A percentile compares a stretch with the other conserved stretches of the same genome.
phyloP scores from a whole-genome alignment of 768 basidiomycete species.

The Pholiota conissans region DNA sequence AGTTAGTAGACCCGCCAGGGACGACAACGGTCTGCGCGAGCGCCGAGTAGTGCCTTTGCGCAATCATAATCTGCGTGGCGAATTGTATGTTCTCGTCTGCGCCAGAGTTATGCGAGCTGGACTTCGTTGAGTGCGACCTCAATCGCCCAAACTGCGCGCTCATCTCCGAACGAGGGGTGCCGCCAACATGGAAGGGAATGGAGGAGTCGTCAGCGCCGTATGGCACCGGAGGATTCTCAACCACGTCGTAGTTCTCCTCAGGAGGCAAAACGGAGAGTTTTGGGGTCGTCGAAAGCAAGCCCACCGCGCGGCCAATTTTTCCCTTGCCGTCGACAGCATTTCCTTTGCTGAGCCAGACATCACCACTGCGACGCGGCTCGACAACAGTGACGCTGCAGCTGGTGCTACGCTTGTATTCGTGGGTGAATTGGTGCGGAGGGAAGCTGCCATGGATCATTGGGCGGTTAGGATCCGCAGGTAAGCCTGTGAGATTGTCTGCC shows the following conservation, averaged over 20 bases:
- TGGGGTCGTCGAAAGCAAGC: constrained; percentile 62
- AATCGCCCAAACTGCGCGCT: constrained; percentile 58
- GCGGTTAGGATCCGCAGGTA: constrained; percentile 43
- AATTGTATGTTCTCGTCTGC: constrained; percentile 51
- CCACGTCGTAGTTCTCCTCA: constrained; percentile 46
- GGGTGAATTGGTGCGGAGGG: constrained; percentile 43
- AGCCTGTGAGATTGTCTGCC: constrained; percentile 30
- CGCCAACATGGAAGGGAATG: constrained; percentile 41
- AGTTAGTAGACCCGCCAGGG: constrained; percentile 25
- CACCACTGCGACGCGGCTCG: constrained; percentile 69
- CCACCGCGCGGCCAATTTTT: constrained; percentile 60
- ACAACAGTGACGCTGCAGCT: constrained; percentile 66
- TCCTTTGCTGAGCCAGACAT: constrained; percentile 75
- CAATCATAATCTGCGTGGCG: constrained; percentile 65
- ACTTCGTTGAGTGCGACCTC: constrained; percentile 52
- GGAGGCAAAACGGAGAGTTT: constrained; percentile 68
- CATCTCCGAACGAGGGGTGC: constrained; percentile 55
- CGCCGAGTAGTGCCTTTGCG: constrained; percentile 71
- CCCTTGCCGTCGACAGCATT: constrained; percentile 68
- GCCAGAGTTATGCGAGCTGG: constrained; percentile 53
- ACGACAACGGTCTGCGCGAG: constrained; percentile 66
- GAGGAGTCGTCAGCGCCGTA: constrained; percentile 55
- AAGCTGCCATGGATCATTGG: constrained; percentile 42
- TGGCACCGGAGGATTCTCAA: constrained; percentile 60
- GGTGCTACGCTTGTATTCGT: constrained; percentile 64